Base-by-base conservation (phyloP, 345 rosid genomes). In the Durio zibethinus region DNA sequence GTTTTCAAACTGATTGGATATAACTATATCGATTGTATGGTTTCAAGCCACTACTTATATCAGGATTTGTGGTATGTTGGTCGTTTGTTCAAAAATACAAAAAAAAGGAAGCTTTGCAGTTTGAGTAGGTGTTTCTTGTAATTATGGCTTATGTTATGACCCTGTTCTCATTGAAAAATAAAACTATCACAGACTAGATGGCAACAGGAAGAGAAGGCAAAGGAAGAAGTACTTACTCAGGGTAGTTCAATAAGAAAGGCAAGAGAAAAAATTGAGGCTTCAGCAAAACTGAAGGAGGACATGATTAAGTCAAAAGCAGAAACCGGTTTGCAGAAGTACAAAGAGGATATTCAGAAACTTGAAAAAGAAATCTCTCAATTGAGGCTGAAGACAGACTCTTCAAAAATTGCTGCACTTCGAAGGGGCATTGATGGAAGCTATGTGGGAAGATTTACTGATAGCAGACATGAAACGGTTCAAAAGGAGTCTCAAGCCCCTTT, bases 141-240 rank as follows among this genome's bases (percentile, higher is more conserved):
- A 62, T 76, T 57, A 42, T 72, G 72, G 61, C 56, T 82, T 79
- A 31, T 72, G 62, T 75, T 71, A 62, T 57, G 50, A 71, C 65
- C 63, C 29, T 33, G 35, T 80, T 78, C 84, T 82, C 79, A 82
- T 47, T 80, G 79, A 78, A 82, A 82, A n/a, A 78, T 59, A 57
- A 76, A 78, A 81, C 77, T 69, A 74, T 85, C 80, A 76, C 93
- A 94, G 98, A 97, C 91, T 87, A 87, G 89, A 77, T 87, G 94
- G 97, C 83, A 79, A 72, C 93, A 86, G 81, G 97, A 92, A 81
- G 84, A 81, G 84, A 87, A 86, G 86, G 89, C 82, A 63, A 89
- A 82, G 77, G 86, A 86, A 76, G 92, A 84, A 80, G 77, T 88
- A 36, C 77, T 86, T 64, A 52, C 43, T 68, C 90, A 84, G 83